Evolutionary conservation across 306 rosid species (phyloP).

Genomic region (Quercus ilex): DNA sequence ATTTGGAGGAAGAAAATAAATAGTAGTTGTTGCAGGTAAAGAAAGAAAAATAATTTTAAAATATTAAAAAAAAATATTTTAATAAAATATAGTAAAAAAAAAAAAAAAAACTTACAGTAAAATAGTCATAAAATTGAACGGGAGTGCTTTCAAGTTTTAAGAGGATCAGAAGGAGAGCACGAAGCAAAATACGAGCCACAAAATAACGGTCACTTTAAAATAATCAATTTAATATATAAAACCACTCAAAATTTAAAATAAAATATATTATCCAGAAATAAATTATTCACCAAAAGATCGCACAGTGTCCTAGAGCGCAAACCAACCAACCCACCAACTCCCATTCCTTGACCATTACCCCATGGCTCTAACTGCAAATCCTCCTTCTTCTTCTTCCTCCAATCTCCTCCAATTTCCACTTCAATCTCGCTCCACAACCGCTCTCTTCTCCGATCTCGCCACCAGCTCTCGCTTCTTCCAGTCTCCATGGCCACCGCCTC

Average conservation of each 20-base stretch:
- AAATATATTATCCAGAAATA: constrained; percentile 3
- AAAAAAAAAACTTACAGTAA: no score
- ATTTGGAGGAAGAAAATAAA: fast-evolving
- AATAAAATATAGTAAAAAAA: no score
- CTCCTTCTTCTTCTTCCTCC: neutral
- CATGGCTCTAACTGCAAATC: constrained; percentile 63
- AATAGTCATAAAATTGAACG: no score
- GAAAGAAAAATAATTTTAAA: no score
- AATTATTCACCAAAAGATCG: constrained; percentile 19
- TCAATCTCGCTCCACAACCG: constrained; percentile 30
- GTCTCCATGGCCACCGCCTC: constrained; percentile 21
- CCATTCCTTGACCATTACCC: constrained; percentile 34
- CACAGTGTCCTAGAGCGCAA: constrained; percentile 12
- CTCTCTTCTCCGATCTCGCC: constrained; percentile 40
- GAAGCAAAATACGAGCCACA: neutral
- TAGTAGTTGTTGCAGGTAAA: fast-evolving
- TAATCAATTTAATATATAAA: no score
- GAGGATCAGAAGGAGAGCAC: no score
- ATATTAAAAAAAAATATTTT: no score
- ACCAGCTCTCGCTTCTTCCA: constrained; percentile 24
- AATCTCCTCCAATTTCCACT: constrained; percentile 43
- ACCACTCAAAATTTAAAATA: neutral
- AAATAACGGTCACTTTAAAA: neutral
- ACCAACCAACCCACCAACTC: constrained; percentile 14
- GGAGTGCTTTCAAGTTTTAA: no score